Evolutionary conservation across 2,329 filamentous ascomycete genomes (phyloP), one percentile per base, ranked within the genome.

Genomic region (Monilinia fructigena): DNA sequence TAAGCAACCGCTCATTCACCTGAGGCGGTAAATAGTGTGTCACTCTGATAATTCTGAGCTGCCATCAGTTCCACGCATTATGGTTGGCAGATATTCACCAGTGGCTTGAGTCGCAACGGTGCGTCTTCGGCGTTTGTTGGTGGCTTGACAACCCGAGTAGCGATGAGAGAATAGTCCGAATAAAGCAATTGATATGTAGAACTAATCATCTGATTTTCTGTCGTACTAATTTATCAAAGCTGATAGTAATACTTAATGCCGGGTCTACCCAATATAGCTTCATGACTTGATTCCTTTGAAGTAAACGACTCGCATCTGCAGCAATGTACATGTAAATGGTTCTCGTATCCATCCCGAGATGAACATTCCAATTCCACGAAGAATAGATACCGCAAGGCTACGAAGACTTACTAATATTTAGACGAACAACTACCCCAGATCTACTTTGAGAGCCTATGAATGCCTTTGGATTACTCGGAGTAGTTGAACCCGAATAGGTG

Each of bases 61-160:
- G 16, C n/a, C 16, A 56, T 23, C 20, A 20, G 14, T 23, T 35
- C 28, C 42, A 42, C 28, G 45, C n/a, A 18, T 50, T 40, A n/a
- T 18, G n/a, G 14, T 50, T 61, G 42, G 45, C 20, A 61, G 45
- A 55, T 38, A 26, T 38, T 50, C 42, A 38, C n/a, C 14, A 60
- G 45, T 61, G 31, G 58, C 20, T 61, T 50, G 50, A 60, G 45
- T 47, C 31, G 31, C 31, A 40, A 26, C 58, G 58, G 58, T 61
- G 45, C n/a, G 58, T 60, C 58, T 60, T 60, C 58, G 58, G 45
- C 28, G 45, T 38, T 60, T 23, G 7, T 54, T 38, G 18, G 38
- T 11, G 52, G 53, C n/a, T n/a, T 35, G 12, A 35, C 12, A 23
- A 38, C 38, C 8, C 14, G 14, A 35, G 58, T 40, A 61, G 31